Evolutionary conservation across 2,329 filamentous ascomycete genomes (phyloP), one percentile per base, ranked within the genome.

Genomic region (Fusarium protoensiforme): DNA sequence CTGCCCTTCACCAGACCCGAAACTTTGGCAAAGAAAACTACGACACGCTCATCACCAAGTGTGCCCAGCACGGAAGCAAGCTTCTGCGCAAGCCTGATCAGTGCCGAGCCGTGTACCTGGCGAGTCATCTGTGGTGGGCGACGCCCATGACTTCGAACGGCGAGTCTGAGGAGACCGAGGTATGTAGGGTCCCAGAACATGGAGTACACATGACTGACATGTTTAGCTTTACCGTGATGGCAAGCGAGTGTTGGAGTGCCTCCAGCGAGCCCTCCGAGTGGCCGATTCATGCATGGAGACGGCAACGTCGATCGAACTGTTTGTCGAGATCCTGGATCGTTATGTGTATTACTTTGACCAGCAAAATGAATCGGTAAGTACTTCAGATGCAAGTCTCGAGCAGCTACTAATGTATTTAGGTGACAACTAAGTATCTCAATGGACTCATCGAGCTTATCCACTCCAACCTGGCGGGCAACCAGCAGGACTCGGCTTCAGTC

Each of bases 281-380:
- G 97, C 96, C 3, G 96, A 99, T 83, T 97, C 96, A 8, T 99
- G 96, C 85, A 99, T 99, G 96, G 97, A 99, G 83, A 96, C 95
- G 9, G 94, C 95, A 8, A 95, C 98, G 5, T 98, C 95, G 4
- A 96, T 99, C 54, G 97, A 99, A 84, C 89, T 99, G 57, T 99
- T 99, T 83, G 96, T 99, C 65, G 96, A 99, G 85, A 99, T 99
- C 72, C 86, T 99, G 64, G 98, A 99, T 83, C 92, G 96, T 83
- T 99, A 99, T 81, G 95, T 98, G 61, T 99, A 99, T 83, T 99
- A 98, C 86, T 99, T 98, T 85, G 96, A 99, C 83, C 96, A 99
- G 83, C 94, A 98, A 81, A 99, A 99, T 83, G 96, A 99, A 84
- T 95, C 95, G 75, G 96, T 90, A 81, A 79, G 88, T 80, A 35